A percentile compares a stretch with the other conserved stretches of the same genome.
Conservation (phyloP, 225 moss, liverwort and hornwort genomes). For the Polytrichum formosum region DNA sequence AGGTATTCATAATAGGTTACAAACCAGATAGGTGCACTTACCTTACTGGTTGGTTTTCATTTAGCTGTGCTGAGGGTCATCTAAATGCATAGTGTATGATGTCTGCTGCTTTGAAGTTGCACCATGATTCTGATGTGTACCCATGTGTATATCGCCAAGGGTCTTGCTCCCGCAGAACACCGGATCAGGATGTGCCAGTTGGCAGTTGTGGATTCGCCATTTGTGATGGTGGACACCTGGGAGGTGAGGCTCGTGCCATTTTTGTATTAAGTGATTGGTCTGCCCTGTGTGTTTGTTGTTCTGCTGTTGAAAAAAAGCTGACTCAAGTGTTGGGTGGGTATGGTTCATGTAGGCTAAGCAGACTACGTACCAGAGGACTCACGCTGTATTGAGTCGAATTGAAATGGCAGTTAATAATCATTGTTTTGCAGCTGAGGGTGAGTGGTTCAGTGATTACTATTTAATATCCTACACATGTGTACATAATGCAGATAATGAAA, state of each 20-base stretch:
- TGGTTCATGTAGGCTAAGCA: slow-evolving; percentile 97
- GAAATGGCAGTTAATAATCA: slow-evolving; percentile 76
- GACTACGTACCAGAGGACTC: slow-evolving; percentile 81
- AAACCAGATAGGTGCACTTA: too few species aligned
- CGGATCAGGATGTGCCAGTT: slow-evolving; percentile 84
- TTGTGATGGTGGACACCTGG: slow-evolving; percentile 97
- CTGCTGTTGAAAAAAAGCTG: slow-evolving; percentile 4
- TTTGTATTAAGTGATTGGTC: slow-evolving; percentile 3
- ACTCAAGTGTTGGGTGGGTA: slow-evolving; percentile 24
- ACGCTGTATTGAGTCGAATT: slow-evolving; percentile 69
- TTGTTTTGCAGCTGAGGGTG: slow-evolving; percentile 72
- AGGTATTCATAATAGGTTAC: too few species aligned
- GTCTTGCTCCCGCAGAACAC: slow-evolving; percentile 92
- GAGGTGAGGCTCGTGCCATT: slow-evolving; percentile 56
- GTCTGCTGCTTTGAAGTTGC: slow-evolving; percentile 2
- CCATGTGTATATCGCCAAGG: slow-evolving; percentile 54
- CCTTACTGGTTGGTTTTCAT: too few species aligned
- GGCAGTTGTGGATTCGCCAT: slow-evolving; percentile 80
- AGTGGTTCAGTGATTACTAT: not conserved
- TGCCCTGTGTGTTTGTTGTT: slow-evolving; percentile 7
- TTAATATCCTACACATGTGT: too few species aligned
- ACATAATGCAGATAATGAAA: too few species aligned
- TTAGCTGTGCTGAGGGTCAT: too few species aligned
- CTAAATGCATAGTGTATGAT: too few species aligned
- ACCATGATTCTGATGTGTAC: slow-evolving; percentile 24